Percentiles rank a stretch among this genome's conserved stretches.
These are phyloP conservation scores for Fusarium nodosum DNA, from an alignment of 2,329 filamentous ascomycete genomes.

Conservation along the genomic window DNA sequence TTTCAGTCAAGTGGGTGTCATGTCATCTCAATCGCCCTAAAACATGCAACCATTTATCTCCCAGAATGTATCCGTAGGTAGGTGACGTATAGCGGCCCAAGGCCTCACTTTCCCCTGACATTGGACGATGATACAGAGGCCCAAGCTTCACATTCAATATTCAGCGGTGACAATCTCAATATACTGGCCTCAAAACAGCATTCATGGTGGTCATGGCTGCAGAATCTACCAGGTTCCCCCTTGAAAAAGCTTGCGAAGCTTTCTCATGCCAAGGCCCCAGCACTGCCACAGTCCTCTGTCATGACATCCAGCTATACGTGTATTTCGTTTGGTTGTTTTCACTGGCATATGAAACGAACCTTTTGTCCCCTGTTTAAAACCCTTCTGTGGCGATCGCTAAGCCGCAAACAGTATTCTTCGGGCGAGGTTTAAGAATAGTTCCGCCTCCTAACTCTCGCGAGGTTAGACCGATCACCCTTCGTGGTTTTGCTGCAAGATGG, in stretches of 20 bases:
- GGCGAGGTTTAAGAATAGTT: conserved; percentile 40
- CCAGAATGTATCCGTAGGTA: conserved; percentile 8
- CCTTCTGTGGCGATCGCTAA: conserved; percentile 41
- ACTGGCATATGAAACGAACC: conserved; percentile 34
- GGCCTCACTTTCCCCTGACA: conserved; percentile 3
- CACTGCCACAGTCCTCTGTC: conserved; percentile 41
- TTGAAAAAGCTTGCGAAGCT: conserved; percentile 34
- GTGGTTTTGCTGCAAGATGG: conserved; percentile 17
- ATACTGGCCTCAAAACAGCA: conserved; percentile 17
- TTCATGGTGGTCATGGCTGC: conserved; percentile 3
- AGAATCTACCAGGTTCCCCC: conserved; percentile 16
- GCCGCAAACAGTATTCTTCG: conserved; percentile 30
- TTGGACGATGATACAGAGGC: conserved; percentile 10
- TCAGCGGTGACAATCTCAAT: conserved; percentile 25
- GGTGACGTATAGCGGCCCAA: conserved; percentile 35
- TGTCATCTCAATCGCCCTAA: conserved; percentile 11
- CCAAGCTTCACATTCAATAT: conserved; percentile 14
- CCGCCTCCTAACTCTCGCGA: neutral
- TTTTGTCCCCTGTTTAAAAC: conserved; percentile 29
- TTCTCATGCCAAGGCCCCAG: conserved; percentile 35
- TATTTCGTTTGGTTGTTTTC: neutral
- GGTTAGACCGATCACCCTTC: conserved; percentile 29
- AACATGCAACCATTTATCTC: conserved; percentile 18
- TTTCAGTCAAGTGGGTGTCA: conserved; percentile 4
- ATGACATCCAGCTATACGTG: conserved; percentile 23